Evolutionary conservation across 768 basidiomycete species (phyloP).

Genomic region (Agrocybe praecox): DNA sequence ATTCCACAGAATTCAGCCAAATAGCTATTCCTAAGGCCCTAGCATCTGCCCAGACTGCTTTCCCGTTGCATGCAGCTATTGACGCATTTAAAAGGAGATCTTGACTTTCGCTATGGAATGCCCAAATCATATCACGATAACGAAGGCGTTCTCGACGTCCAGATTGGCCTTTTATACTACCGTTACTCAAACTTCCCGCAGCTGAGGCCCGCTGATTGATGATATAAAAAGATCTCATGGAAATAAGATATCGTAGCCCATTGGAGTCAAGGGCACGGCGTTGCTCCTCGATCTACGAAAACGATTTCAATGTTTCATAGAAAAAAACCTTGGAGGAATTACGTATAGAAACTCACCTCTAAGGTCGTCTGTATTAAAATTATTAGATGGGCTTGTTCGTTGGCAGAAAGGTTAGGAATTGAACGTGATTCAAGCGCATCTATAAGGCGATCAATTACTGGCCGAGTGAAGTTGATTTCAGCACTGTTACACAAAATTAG

Average conservation of each 20-base stretch:
- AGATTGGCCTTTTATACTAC: conserved; percentile 42
- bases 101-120: conserved; percentile 94
- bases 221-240: conserved; percentile 91
- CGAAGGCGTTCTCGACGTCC: conserved; percentile 77
- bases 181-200: conserved; percentile 46
- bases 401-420: conserved; percentile 70
- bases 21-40: conserved; percentile 83
- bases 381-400: conserved; percentile 83
- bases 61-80: conserved; percentile 71
- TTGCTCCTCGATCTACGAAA: conserved; percentile 80
- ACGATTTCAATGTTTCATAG: conserved; percentile 1
- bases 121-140: conserved; percentile 96
- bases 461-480: conserved; percentile 55
- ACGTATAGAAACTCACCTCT: conserved; percentile 57
- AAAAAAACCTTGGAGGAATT: background rate
- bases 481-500: conserved; percentile 35
- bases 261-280: conserved; percentile 89
- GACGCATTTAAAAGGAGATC: conserved; percentile 78
- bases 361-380: conserved; percentile 86
- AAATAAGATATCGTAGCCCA: conserved; percentile 90
- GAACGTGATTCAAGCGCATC: conserved; percentile 63
- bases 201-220: conserved; percentile 63
- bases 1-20: conserved; percentile 83
- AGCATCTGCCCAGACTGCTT: conserved; percentile 91
- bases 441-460: conserved; percentile 62